Evolutionary conservation across 2,329 filamentous ascomycete genomes (phyloP).

Genomic region (Fusarium continuum): DNA sequence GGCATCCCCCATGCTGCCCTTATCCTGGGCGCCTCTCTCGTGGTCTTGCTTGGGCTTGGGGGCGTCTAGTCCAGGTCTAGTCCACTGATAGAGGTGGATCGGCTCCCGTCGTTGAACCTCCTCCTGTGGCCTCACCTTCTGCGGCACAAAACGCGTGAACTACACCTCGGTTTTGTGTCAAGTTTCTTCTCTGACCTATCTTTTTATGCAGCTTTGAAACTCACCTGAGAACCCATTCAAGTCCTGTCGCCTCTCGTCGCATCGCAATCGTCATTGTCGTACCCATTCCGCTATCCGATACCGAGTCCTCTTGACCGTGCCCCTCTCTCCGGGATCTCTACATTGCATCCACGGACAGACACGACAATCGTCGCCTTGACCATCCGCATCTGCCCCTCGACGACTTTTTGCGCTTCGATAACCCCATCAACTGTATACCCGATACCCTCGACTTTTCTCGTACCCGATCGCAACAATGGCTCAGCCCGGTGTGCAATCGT

Average conservation of each 20-base stretch:
- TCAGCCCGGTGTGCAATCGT: conserved; percentile 84
- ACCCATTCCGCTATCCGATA: conserved; percentile 26
- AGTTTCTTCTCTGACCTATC: conserved; percentile 41
- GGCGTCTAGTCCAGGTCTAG: conserved; percentile 29
- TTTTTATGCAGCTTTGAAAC: conserved; percentile 44
- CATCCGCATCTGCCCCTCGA: conserved; percentile 24
- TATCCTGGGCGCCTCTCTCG: conserved; percentile 35
- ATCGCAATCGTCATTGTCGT: conserved; percentile 29
- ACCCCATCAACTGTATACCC: not conserved
- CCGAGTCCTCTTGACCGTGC: conserved; percentile 13
- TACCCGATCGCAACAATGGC: conserved; percentile 64
- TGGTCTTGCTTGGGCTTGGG: conserved; percentile 19
- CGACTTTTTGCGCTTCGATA: conserved; percentile 18
- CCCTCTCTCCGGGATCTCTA: conserved; percentile 22
- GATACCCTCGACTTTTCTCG: conserved; percentile 7
- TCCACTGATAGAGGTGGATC: conserved; percentile 37
- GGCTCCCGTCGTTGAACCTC: conserved; percentile 40
- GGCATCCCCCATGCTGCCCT: conserved; percentile 19
- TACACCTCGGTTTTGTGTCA: conserved; percentile 43
- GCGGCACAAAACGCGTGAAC: conserved; percentile 46
- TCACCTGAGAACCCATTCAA: conserved; percentile 30
- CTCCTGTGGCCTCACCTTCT: conserved; percentile 46
- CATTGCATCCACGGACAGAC: conserved; percentile 18
- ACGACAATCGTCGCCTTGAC: conserved; percentile 20
- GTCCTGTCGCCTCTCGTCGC: conserved; percentile 26